Percentiles rank a stretch among this genome's conserved stretches.
Conservation (phyloP, 768 basidiomycete species). For the Exidia glandulosa region DNA sequence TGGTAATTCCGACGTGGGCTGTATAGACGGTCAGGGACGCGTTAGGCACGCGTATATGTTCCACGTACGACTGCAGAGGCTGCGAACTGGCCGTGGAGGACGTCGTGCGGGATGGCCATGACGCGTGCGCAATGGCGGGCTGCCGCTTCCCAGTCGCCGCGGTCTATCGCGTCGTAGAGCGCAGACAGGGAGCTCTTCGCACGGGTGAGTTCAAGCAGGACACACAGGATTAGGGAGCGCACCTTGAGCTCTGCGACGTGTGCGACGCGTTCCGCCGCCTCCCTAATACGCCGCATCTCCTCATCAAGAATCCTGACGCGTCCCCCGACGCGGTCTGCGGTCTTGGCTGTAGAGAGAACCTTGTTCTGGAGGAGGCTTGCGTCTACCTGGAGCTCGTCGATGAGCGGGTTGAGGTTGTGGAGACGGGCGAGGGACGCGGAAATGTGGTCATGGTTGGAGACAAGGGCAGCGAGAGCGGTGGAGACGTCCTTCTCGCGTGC, state of each 20-base stretch:
- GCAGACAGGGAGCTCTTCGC: slow-evolving; percentile 53
- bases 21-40: slow-evolving; percentile 7
- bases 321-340: slow-evolving; percentile 83
- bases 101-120: slow-evolving; percentile 68
- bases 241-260: slow-evolving; percentile 96
- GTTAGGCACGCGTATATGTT: not conserved
- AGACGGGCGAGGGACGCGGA: slow-evolving; percentile 49
- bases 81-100: slow-evolving; percentile 77
- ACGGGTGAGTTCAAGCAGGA: slow-evolving; percentile 13
- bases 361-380: slow-evolving; percentile 41
- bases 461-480: slow-evolving; percentile 53
- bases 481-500: slow-evolving; percentile 71
- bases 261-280: slow-evolving; percentile 82
- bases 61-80: slow-evolving; percentile 73
- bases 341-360: slow-evolving; percentile 64
- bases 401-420: slow-evolving; percentile 43
- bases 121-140: slow-evolving; percentile 84
- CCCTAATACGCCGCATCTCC: slow-evolving; percentile 83
- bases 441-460: slow-evolving; percentile 60
- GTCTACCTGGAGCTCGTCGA: slow-evolving; percentile 53
- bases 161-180: slow-evolving; percentile 52
- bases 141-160: slow-evolving; percentile 92
- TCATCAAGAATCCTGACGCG: slow-evolving; percentile 82
- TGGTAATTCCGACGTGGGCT: slow-evolving; percentile 89
- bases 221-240: slow-evolving; percentile 6